Evolutionary conservation across 257 asterid genomes (phyloP), one percentile per base, ranked within the genome.

Genomic region (Ilex asprella): DNA sequence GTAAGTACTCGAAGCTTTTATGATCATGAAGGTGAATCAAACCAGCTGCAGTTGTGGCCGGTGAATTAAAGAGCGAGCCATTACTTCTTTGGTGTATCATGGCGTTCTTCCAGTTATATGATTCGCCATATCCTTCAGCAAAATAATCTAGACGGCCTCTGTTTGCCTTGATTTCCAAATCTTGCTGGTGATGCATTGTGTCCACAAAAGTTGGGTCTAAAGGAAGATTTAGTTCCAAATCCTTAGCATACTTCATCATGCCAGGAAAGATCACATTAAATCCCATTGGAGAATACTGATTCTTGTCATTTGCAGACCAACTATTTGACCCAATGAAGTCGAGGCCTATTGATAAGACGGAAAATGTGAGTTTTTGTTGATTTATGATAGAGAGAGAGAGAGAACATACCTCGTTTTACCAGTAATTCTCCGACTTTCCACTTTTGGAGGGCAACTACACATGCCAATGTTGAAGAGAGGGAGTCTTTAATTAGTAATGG

Each of bases 21-120:
- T 82, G 62, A 85, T 89, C 68, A 5, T 61, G 81, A 66, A 62
- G 66, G 69, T 67, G 76, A 68, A 79, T 79, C 60, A 56, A 77
- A 77, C 95, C 91, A 71, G 97, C 91, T 32, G 97, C 96, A 31
- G 97, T 83, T 0, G 97, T 76, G 2, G 99, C 86, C 10, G 99
- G 97, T 70, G 84, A 86, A 77, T 89, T 84, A 81, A 89, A 89
- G 46, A 92, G 79, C 16, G 99, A 92, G 31, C 99, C 99, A 39
- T 92, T 92, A 67, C 57, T 79, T 65, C 84, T 81, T 67, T 86
- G 96, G 69, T 80, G 79, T 64, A 79, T 85, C 95, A 89, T 77
- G 39, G 73, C 70, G 39, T 69, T 68, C 55, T 80, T 73, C 96
- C 95, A 82, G 59, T 89, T 68, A 44, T 79, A 85, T 57, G 64